Conservation (phyloP, 306 rosid species). For the Prunus dulcis region DNA sequence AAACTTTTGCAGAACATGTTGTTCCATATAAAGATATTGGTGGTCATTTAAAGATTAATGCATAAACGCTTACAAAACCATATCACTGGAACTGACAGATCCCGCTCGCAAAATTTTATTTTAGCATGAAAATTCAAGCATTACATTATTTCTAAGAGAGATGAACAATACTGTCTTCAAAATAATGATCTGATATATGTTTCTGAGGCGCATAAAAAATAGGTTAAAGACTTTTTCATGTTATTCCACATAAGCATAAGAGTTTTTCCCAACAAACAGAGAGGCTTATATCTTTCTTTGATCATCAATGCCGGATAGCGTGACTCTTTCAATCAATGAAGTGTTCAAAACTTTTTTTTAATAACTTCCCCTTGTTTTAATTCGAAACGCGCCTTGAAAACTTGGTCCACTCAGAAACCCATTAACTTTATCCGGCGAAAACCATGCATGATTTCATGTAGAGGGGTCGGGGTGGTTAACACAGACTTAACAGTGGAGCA, state of each 20-base stretch:
- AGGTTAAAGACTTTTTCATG: background rate
- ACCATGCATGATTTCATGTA: background rate
- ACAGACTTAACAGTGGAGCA: background rate
- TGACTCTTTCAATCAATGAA: constrained; percentile 8
- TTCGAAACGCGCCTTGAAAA: background rate
- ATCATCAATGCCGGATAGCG: background rate
- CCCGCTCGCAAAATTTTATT: no score
- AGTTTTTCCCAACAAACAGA: background rate
- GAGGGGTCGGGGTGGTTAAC: background rate
- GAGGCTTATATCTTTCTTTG: background rate
- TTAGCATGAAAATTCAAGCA: no score
- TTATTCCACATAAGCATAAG: background rate
- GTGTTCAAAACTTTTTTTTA: background rate
- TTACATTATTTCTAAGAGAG: no score
- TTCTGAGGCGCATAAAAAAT: background rate
- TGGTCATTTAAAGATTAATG: no score
- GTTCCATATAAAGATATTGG: no score
- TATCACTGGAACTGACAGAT: no score
- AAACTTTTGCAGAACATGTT: no score
- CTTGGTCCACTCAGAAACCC: background rate
- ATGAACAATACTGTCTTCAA: background rate
- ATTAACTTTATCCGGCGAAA: background rate
- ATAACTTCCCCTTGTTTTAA: background rate
- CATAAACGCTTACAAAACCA: no score
- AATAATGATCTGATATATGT: background rate